Evolutionary conservation across 345 rosid genomes (phyloP).

Genomic region (Toxicodendron radicans): DNA sequence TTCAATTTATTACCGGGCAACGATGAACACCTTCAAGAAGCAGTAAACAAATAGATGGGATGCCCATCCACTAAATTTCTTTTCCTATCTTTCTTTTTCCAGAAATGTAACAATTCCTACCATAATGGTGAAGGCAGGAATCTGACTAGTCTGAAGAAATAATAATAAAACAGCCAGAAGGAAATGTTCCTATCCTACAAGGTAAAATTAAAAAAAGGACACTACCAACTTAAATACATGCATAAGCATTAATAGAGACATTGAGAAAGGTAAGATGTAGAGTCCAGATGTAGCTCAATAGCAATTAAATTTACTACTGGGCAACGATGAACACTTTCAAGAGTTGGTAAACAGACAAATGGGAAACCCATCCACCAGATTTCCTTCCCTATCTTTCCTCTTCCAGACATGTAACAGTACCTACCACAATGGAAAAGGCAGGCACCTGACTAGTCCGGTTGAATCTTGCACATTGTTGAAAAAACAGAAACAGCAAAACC

Average conservation of each 20-base stretch:
- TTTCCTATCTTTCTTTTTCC: slow-evolving; percentile 27
- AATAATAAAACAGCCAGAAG: too few relatives aligned
- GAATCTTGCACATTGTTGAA: not conserved
- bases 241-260: not conserved
- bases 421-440: slow-evolving; percentile 15
- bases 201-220: too few relatives aligned
- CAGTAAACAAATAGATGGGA: slow-evolving; percentile 13
- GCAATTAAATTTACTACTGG: slow-evolving; percentile 9
- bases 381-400: slow-evolving; percentile 23
- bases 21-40: slow-evolving; percentile 33
- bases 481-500: too few relatives aligned
- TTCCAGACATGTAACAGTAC: slow-evolving; percentile 38
- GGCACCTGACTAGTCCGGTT: slow-evolving; percentile 12
- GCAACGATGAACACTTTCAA: slow-evolving; percentile 37
- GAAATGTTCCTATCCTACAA: too few relatives aligned
- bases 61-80: slow-evolving; percentile 24
- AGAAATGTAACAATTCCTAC: slow-evolving; percentile 40
- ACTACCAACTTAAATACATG: too few relatives aligned
- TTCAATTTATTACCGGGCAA: slow-evolving; percentile 21
- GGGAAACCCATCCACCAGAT: slow-evolving; percentile 27
- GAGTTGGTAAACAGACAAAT: slow-evolving; percentile 16
- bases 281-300: slow-evolving; percentile 29
- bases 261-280: slow-evolving; percentile 15
- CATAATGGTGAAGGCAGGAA: not conserved
- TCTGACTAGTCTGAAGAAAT: slow-evolving; percentile 6